These are phyloP conservation scores for Colletotrichum theobromicola DNA, from an alignment of 2,329 filamentous ascomycete genomes.

Conservation along the genomic window DNA sequence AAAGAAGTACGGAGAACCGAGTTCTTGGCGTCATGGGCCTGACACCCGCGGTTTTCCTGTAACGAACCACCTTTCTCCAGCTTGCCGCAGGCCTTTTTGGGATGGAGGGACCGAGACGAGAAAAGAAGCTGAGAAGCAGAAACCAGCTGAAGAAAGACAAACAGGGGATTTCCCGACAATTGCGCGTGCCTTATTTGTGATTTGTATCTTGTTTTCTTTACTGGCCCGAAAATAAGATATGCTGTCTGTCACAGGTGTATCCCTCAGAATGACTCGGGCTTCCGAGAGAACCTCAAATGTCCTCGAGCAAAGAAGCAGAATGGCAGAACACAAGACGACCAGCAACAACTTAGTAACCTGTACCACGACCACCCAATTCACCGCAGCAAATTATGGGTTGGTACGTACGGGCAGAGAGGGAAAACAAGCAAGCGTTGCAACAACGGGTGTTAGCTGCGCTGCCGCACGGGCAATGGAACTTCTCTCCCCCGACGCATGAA, in stretches of 20 bases:
- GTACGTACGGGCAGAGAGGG: not conserved
- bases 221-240: no score
- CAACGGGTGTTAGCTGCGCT: not conserved
- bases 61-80: not conserved
- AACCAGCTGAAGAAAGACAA: not conserved
- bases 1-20: not conserved
- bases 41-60: not conserved
- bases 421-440: not conserved
- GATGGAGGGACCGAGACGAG: not conserved
- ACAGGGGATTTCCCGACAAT: not conserved
- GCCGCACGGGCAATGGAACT: not conserved
- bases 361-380: no score
- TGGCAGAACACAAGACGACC: no score
- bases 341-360: no score
- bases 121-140: not conserved
- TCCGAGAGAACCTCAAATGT: no score
- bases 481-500: not conserved
- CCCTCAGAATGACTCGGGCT: not conserved
- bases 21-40: constrained; percentile 3
- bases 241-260: not conserved
- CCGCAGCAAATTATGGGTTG: not conserved
- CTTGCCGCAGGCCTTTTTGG: no score
- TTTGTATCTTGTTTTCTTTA: not conserved
- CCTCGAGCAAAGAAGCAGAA: no score
- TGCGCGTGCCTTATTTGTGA: not conserved